Base-by-base conservation (phyloP, 176 grass and related monocot species). In the Saccharum spontaneum region DNA sequence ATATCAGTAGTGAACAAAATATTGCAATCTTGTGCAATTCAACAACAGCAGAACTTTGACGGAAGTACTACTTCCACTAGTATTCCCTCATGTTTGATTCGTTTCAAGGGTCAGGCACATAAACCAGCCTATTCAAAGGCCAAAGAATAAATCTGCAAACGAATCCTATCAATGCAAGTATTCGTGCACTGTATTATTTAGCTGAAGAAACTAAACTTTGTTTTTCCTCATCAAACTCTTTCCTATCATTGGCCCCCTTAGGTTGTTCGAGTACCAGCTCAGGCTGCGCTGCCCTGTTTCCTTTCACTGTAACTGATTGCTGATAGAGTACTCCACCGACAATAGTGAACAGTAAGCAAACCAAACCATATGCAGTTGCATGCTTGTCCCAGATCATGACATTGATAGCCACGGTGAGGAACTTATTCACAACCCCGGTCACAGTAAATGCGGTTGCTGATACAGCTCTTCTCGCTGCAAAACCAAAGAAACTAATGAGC, bases 341-440 rank as follows among this genome's bases (percentile, higher is more conserved):
- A 52, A 97, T 87, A 59, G 89, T 97, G 67, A 84, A 90, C 45
- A 97, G 23, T 77, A 97, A 72, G 90, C 89, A 83, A 69, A 92
- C 75, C 67, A 85, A 90, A 87, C 92, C 92, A 1, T 66, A 52
- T 9, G 69, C 2, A 33, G 38, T 84, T 0, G 92, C 83, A 15
- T 97, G 94, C 80, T 94, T 97, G 79, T 97, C 92, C 94, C 94
- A 97, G 73, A 97, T 97, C 77, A 86, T 63, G 7, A 94, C 94
- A 86, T 97, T 97, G 72, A 97, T 97, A 6, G 61, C 91, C 37
- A 97, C 94, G 0, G 94, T 94, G 61, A 97, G 84, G 84, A 97
- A 90, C 82, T 94, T 92, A 34, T 97, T 94, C 50, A 97, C 94
- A 62, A 97, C 91, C 54, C 94, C 94, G 0, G 94, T 97, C 36